Conservation (phyloP, 306 rosid genomes). For the Hippophae rhamnoides region DNA sequence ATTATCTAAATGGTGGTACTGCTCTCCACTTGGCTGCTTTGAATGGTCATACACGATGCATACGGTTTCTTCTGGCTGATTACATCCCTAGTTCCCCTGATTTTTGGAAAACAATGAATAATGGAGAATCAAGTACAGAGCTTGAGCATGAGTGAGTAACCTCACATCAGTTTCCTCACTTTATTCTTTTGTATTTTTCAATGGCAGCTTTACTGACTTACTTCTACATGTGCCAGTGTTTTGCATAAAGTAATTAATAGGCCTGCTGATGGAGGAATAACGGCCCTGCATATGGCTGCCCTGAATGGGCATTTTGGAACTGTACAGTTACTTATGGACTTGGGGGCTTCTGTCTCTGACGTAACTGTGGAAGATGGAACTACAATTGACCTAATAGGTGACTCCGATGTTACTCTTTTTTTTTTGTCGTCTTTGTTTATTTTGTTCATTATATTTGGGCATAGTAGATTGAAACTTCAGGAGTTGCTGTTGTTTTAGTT, state of each 20-base stretch:
- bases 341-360: conserved; percentile 80
- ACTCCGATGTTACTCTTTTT: not conserved
- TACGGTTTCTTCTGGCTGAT: conserved; percentile 71
- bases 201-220: conserved; percentile 17
- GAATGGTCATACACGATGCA: conserved; percentile 86
- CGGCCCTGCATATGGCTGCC: conserved; percentile 97
- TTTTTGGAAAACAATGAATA: conserved; percentile 46
- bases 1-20: conserved; percentile 89
- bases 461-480: not conserved
- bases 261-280: conserved; percentile 92
- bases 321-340: conserved; percentile 72
- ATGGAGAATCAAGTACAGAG: conserved; percentile 38
- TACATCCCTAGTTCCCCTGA: conserved; percentile 67
- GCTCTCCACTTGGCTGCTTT: conserved; percentile 93
- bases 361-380: conserved; percentile 85
- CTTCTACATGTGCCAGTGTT: conserved; percentile 38
- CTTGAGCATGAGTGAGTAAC: conserved; percentile 69
- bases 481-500: conserved; percentile 4
- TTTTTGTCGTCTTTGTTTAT: conserved; percentile 7
- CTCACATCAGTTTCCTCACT: conserved; percentile 16
- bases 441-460: conserved; percentile 1
- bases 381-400: conserved; percentile 57
- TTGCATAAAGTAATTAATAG: conserved; percentile 53
- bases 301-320: conserved; percentile 83
- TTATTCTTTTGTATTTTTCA: conserved; percentile 6